These are phyloP conservation scores for Neocallimastix lanati DNA, from an alignment of 192 early-diverging fungal genomes.

Conservation along the genomic window DNA sequence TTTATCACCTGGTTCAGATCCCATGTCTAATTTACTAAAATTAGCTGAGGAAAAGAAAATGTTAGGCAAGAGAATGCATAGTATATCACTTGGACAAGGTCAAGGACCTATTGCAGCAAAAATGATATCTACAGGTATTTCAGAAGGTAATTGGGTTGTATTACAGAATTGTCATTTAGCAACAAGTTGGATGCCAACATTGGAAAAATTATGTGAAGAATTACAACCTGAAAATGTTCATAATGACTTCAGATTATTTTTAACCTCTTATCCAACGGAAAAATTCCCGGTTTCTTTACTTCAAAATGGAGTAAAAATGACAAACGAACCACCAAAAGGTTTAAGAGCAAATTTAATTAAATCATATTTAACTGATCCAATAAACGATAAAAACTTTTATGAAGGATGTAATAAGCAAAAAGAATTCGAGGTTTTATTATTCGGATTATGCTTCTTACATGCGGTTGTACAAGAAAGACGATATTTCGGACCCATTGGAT, in stretches of 20 bases:
- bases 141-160: conserved; percentile 36
- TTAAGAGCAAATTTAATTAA: conserved; percentile 29
- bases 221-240: conserved; percentile 27
- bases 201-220: conserved; percentile 44
- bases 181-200: conserved; percentile 37
- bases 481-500: conserved; percentile 41
- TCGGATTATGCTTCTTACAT: conserved; percentile 39
- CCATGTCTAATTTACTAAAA: conserved; percentile 28
- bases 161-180: conserved; percentile 44
- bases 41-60: conserved; percentile 39
- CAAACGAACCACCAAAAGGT: conserved; percentile 35
- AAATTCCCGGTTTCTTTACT: conserved; percentile 36
- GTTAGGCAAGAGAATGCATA: conserved; percentile 25
- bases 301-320: conserved; percentile 47
- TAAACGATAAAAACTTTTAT: conserved; percentile 38
- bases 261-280: conserved; percentile 36
- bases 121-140: conserved; percentile 19
- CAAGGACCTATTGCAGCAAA: conserved; percentile 44
- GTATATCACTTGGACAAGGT: conserved; percentile 39
- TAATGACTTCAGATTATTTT: conserved; percentile 29
- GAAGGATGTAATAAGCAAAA: conserved; percentile 34
- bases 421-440: conserved; percentile 28
- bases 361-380: conserved; percentile 27
- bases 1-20: conserved; percentile 37
- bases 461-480: conserved; percentile 36